Evolutionary conservation across 805 yeast genomes (phyloP).

Genomic region (Yarrowia sp.): DNA sequence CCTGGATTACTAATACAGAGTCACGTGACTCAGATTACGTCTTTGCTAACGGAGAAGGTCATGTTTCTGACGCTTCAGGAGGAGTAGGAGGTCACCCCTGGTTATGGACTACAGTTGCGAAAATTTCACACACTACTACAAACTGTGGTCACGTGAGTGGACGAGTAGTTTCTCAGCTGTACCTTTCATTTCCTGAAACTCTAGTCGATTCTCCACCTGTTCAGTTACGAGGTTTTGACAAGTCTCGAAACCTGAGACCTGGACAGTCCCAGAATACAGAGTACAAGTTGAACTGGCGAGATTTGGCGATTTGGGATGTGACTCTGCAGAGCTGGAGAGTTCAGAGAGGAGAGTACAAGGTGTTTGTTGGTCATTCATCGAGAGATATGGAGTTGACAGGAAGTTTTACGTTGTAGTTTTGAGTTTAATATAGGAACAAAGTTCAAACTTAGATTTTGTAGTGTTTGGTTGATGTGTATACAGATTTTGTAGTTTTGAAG

Average conservation of each 20-base stretch:
- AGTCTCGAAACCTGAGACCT: background rate
- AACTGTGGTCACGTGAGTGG: constrained; percentile 51
- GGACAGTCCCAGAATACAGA: background rate
- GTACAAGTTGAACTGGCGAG: background rate
- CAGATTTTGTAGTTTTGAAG: no score
- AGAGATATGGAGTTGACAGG: background rate
- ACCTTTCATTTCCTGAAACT: constrained; percentile 46
- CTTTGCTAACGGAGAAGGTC: background rate
- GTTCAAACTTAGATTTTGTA: no score
- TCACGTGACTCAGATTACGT: background rate
- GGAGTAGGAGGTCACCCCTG: constrained; percentile 59
- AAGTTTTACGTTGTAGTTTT: background rate
- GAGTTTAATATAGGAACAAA: no score
- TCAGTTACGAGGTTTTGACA: constrained; percentile 50
- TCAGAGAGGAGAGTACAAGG: background rate
- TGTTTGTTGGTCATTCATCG: background rate
- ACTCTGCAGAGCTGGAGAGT: constrained; percentile 1
- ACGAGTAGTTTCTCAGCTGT: constrained; percentile 52
- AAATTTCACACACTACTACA: constrained; percentile 46
- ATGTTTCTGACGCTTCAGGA: constrained; percentile 42
- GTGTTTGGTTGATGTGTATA: no score
- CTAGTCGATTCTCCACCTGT: constrained; percentile 49
- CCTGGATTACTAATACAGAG: constrained; percentile 36
- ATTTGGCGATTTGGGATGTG: background rate
- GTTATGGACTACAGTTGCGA: constrained; percentile 52